These are phyloP conservation scores for Prunus padus DNA, from an alignment of 306 rosid genomes.

Conservation along the genomic window DNA sequence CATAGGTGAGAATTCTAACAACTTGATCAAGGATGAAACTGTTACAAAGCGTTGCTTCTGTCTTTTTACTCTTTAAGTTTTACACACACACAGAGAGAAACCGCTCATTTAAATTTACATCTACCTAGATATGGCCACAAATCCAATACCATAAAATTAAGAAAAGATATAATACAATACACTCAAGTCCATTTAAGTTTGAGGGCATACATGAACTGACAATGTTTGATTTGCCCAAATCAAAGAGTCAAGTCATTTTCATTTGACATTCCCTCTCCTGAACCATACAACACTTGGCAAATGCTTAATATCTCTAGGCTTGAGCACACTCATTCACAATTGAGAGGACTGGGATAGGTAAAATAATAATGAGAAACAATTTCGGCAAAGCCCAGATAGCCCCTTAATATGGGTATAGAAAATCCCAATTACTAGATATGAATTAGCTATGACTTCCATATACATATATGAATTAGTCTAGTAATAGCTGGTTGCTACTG, in stretches of 20 bases:
- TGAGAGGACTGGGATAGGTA: background rate
- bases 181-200: background rate
- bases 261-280: background rate
- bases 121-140: background rate
- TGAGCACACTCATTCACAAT: background rate
- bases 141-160: background rate
- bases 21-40: no score
- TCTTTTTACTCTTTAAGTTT: no score
- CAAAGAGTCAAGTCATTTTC: background rate
- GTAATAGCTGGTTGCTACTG: background rate
- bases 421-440: constrained; percentile 1
- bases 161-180: background rate
- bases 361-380: background rate
- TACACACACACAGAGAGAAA: background rate
- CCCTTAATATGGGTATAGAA: background rate
- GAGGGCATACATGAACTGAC: background rate
- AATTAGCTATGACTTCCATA: background rate
- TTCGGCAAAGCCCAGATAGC: background rate
- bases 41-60: no score
- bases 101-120: background rate
- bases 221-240: background rate
- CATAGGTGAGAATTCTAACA: no score
- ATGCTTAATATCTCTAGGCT: no score
- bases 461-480: background rate
- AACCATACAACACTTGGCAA: background rate